Conservation (phyloP, 768 basidiomycete genomes). For the Termitomyces eurrhizus region DNA sequence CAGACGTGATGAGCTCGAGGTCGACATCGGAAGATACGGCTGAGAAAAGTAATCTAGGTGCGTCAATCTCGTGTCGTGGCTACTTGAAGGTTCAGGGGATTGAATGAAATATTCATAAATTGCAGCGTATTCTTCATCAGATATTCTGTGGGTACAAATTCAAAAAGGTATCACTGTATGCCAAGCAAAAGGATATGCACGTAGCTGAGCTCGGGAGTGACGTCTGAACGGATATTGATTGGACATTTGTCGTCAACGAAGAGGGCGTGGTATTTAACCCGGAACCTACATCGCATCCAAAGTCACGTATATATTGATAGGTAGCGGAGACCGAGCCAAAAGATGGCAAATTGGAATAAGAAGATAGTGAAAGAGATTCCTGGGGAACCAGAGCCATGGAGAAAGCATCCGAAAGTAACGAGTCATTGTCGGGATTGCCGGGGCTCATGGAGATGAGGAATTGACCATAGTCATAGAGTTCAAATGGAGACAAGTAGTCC, state of each 20-base stretch:
- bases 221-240: not conserved
- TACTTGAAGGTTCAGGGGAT: not conserved
- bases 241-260: not conserved
- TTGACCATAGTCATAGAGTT: not conserved
- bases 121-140: not conserved
- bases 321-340: not conserved
- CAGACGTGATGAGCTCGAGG: not conserved
- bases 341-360: not conserved
- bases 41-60: not conserved
- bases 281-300: not conserved
- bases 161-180: not conserved
- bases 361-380: not conserved
- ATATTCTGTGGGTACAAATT: not conserved
- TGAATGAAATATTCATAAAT: not conserved
- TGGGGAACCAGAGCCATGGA: not conserved
- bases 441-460: not conserved
- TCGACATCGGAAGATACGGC: not conserved
- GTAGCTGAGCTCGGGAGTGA: not conserved
- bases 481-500: not conserved
- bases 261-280: not conserved
- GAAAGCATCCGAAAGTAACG: not conserved
- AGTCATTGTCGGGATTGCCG: not conserved
- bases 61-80: not conserved
- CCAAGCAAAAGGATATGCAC: not conserved
- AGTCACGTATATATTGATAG: not conserved